Base-by-base conservation (phyloP, 73 alveolate species). In the Paraurostyla sp. region DNA sequence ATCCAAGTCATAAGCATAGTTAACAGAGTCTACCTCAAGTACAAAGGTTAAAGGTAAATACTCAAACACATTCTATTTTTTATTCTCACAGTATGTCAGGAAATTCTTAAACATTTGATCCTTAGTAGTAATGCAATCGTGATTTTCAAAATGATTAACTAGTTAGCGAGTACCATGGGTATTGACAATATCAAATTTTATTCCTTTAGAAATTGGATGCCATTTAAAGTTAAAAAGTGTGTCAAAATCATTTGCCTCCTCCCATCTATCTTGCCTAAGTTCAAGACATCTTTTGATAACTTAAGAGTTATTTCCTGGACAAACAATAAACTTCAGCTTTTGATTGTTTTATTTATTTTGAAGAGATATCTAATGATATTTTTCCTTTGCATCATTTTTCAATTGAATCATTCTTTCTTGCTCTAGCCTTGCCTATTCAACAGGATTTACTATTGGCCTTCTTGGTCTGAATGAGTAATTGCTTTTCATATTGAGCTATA, bases 121-220 rank as follows among this genome's bases (percentile, higher is more conserved):
- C 32, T 83, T 83, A 0, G 92, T 57, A 1, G 92, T 36, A 35
- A 83, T 18, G 42, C 35, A 27, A 25, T 83, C 86, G 45, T 83
- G 92, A 35, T 35, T 57, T 30, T 83, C 92, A 63, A 83, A 84
- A 40, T 91, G 96, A 59, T 91, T 91, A 7, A 91, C 96, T 0
- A 91, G 22, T 50, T 91, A 71, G 60, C 69, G 71, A 0, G 56
- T 30, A 6, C 75, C 65, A 60, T 45, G 69, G n/a, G 76, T 38
- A 33, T 32, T 50, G 0, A 91, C 83, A 35, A 49, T 46, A 20
- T 87, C 85, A 45, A 83, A 91, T 59, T 81, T 91, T 36, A 83
- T 83, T 23, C 92, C 83, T 40, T 58, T 32, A 27, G 96, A 91
- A 27, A 91, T 81, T 11, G 96, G 96, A 32, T 56, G 88, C 96